Evolutionary conservation across 768 basidiomycete species (phyloP).

Genomic region (Boletales sp.): DNA sequence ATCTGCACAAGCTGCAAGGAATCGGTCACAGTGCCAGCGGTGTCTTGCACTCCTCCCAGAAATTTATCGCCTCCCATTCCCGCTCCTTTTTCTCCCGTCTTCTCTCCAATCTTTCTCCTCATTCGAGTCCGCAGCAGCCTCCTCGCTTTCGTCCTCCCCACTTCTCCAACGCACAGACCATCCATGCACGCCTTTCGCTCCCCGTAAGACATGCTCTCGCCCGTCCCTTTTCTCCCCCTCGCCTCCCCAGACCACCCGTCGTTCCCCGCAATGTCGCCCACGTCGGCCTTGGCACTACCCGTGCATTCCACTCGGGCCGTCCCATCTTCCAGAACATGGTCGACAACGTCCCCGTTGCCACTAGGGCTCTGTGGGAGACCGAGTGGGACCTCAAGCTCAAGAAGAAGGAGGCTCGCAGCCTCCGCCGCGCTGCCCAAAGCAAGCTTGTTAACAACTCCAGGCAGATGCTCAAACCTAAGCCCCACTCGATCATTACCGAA

Average conservation of each 20-base stretch:
- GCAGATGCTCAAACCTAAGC: slow-evolving; percentile 29
- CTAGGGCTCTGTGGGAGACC: slow-evolving; percentile 69
- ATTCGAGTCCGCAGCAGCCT: slow-evolving; percentile 6
- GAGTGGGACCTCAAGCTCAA: slow-evolving; percentile 61
- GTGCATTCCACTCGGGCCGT: slow-evolving; percentile 70
- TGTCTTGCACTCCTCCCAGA: slow-evolving; percentile 1
- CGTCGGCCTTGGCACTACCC: slow-evolving; percentile 71
- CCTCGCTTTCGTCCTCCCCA: slow-evolving; percentile 8
- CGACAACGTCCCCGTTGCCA: slow-evolving; percentile 75
- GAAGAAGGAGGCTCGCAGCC: slow-evolving; percentile 36
- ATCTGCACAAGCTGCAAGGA: no score
- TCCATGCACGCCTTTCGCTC: slow-evolving; percentile 56
- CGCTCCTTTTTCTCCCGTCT: slow-evolving; percentile 54
- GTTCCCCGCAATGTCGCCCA: slow-evolving; percentile 54
- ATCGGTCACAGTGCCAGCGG: no score
- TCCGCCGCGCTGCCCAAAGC: slow-evolving; percentile 22
- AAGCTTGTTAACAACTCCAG: slow-evolving; percentile 17
- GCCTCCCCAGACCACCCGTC: slow-evolving; percentile 53
- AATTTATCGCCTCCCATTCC: slow-evolving; percentile 40
- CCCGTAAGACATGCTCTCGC: slow-evolving; percentile 52
- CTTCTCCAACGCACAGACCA: slow-evolving; percentile 29
- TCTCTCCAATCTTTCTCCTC: slow-evolving; percentile 41
- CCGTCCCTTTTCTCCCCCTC: slow-evolving; percentile 41
- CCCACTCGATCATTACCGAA: slow-evolving; percentile 2
- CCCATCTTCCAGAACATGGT: slow-evolving; percentile 79